Base-by-base conservation (phyloP, 192 early-diverging fungal species). In the Geranomyces variabilis region DNA sequence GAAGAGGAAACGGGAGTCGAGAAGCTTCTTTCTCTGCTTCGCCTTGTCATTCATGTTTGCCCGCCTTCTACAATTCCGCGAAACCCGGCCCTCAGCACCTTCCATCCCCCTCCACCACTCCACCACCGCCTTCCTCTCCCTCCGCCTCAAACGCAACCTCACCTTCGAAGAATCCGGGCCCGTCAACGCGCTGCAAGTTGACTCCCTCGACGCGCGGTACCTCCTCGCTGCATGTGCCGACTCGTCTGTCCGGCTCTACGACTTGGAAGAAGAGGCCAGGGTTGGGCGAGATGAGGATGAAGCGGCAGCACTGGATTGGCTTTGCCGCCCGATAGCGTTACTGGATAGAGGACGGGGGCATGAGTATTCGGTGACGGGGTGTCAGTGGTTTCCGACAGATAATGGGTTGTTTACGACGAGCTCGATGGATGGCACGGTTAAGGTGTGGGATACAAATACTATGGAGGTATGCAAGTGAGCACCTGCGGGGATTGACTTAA, bases 301-400 rank as follows among this genome's bases (percentile, higher is more conserved):
- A 26, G 36, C 36, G 36, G 36, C 5, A 7, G 36, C 10, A 41
- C 3, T 41, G 5, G 36, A 41, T 41, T 60, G 58, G 58, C 17
- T 60, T 19, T 60, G 58, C 29, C 58, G 58, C 24, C 68, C 81
- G 15, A 75, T 82, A 45, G 77, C 70, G 21, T 30, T 53, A 30
- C 63, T 72, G 30, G 34, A 68, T 67, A 66, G 79, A 44, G 73
- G 68, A 0, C 44, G 53, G 6, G 82, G 87, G 3, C 93, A 96
- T 78, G 69, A 78, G 33, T 89, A 84, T 63, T 81, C 84, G 7
- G 81, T 96, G 2, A 88, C 93, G 5, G 80, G 81, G 46, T 81
- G 93, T 0, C 75, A 80, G 3, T 97, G 95, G 95, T 95, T 91
- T 71, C 89, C 92, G 3, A 81, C 87, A 48, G 93, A 95, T 76